Evolutionary conservation across 164 flowering plant species (phyloP).

Genomic region (Berberis thunbergii): DNA sequence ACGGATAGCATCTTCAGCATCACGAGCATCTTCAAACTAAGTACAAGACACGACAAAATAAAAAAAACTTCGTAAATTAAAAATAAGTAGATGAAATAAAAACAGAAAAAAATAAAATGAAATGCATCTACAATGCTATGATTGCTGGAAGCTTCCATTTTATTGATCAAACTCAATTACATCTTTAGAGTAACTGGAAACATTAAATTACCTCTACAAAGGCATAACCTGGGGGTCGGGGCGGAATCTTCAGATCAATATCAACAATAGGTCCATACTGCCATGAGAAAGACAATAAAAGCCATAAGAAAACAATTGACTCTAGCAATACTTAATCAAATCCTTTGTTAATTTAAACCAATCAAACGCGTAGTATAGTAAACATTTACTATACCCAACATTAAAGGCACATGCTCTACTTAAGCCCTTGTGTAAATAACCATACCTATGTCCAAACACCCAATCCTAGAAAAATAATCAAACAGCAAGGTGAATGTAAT

Average conservation of each 20-base stretch:
- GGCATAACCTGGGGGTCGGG: conserved; percentile 88
- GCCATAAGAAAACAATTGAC: too few relatives aligned
- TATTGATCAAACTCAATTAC: background rate
- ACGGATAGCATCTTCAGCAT: conserved; percentile 97
- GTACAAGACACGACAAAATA: conserved; percentile 3
- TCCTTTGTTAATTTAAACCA: too few relatives aligned
- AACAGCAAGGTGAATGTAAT: too few relatives aligned
- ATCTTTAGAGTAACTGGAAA: background rate
- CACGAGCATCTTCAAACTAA: conserved; percentile 82
- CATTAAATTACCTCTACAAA: conserved; percentile 83
- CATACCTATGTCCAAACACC: too few relatives aligned
- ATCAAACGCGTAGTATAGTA: too few relatives aligned
- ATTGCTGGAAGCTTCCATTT: background rate
- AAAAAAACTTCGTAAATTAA: background rate
- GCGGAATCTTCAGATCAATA: conserved; percentile 92
- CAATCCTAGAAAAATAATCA: too few relatives aligned
- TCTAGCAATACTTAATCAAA: too few relatives aligned
- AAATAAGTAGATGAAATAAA: background rate
- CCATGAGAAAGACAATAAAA: background rate
- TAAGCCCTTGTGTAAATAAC: too few relatives aligned
- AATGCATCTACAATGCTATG: too few relatives aligned
- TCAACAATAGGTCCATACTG: conserved; percentile 38
- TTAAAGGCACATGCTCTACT: too few relatives aligned
- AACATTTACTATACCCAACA: too few relatives aligned
- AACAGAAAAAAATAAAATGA: too few relatives aligned